Evolutionary conservation across 208 protist genomes (phyloP), one percentile per base, ranked within the genome.

Genomic region (Wallacemonas sp.): DNA sequence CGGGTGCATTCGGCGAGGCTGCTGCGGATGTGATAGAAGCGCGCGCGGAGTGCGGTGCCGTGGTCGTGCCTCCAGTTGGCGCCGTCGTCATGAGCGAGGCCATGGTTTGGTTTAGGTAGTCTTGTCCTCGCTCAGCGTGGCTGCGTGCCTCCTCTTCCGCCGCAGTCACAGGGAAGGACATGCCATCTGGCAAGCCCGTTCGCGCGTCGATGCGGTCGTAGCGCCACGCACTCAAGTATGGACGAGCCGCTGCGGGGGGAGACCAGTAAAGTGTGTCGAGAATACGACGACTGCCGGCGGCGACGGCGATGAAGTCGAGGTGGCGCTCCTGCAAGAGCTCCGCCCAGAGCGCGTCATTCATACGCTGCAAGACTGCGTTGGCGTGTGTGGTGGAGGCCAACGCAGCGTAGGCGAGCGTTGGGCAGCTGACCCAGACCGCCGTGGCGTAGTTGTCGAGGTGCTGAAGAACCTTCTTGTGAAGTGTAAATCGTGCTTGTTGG

Each of bases 151-250:
- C 44, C 9, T 14, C 36, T 6, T 6, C 6, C 14, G 36, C 36
- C 36, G 36, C 36, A 14, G 36, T 14, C 36, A 28, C n/a, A 9
- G 54, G 65, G 39, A 70, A 55, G 5, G 34, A 2, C 45, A 81
- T 72, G 5, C 77, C 82, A 39, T 94, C 88, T 17, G 82, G 79
- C 59, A 89, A 38, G 6, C 88, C 88, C 26, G 73, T 94, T n/a
- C 61, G 60, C 17, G 72, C 39, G 51, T 94, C 79, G 28, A 94
- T 78, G 27, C 84, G 88, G 72, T 94, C 82, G 71, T 94, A 94
- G 19, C 80, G 76, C 62, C 87, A 77, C 21, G 66, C 70, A 31
- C 63, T 72, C 49, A 94, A 41, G 14, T 77, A 75, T 30, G 63
- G 8, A 12, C 56, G 53, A 19, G 66, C 69, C 2, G 61, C 56